Evolutionary conservation across 768 basidiomycete species (phyloP), one percentile per base, ranked within the genome.

Genomic region (Infundibulicybe gibba): DNA sequence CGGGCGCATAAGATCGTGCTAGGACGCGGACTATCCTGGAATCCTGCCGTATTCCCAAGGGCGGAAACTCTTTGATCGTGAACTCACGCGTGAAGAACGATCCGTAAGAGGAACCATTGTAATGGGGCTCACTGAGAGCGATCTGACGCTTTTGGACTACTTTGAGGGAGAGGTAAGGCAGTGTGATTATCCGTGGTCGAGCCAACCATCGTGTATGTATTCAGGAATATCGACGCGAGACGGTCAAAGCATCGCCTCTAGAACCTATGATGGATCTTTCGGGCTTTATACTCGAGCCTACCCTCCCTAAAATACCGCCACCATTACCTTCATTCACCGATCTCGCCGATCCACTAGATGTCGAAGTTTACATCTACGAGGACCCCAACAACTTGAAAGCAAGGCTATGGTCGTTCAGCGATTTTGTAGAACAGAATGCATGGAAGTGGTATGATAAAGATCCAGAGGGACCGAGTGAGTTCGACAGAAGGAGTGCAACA

Each of bases 11-110:
- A 37, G 34, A 34, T 47, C 30, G 19, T 40, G 49, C 30, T 48
- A 88, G 85, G 48, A 56, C 37, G 82, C 72, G 37, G 91, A 93
- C 58, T 97, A 95, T 58, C 94, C 94, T 0, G 94, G 84, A 0
- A 74, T 97, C 19, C 59, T 95, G 10, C 80, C 87, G 1, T 77
- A 76, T 45, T 63, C 68, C 3, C 65, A 69, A 48, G 80, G 81
- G 35, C 58, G 66, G 34, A 53, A 49, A 1, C 60, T 88, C 10
- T 74, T 85, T 32, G 59, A 70, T 3, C 64, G 66, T 10, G 73
- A 79, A 6, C 67, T 90, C n/a, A 58, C 60, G 2, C 61, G 53
- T 1, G 84, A 88, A 42, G 87, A 93, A 41, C 72, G 71, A 39
- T 79, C 71, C 15, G 91, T 95, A 0, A 76, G 85, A 40, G 94